A percentile compares a stretch with the other conserved stretches of the same genome.
Conservation (phyloP, 768 basidiomycete genomes). For the Tubosaeta sp. region DNA sequence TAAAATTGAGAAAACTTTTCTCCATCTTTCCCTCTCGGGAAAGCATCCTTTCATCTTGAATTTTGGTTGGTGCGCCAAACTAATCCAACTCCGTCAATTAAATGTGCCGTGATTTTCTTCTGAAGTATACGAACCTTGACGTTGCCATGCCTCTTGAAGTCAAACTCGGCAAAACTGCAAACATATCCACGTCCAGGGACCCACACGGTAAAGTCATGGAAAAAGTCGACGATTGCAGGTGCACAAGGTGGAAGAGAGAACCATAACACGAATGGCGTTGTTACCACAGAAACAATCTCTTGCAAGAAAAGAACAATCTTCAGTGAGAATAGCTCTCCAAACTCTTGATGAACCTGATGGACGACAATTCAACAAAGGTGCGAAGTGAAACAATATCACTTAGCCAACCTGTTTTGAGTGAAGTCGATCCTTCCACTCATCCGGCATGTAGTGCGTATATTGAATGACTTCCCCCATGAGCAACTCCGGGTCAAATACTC, state of each 20-base stretch:
- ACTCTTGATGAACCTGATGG: slow-evolving; percentile 81
- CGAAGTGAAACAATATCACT: neutral
- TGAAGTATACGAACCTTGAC: slow-evolving; percentile 55
- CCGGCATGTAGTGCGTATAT: slow-evolving; percentile 95
- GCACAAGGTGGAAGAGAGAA: slow-evolving; percentile 88
- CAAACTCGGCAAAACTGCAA: slow-evolving; percentile 97
- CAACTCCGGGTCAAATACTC: slow-evolving; percentile 90
- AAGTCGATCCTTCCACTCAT: slow-evolving; percentile 82
- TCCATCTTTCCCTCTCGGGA: slow-evolving; percentile 98
- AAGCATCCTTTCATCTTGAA: slow-evolving; percentile 68
- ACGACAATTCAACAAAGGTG: neutral
- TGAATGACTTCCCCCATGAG: slow-evolving; percentile 90
- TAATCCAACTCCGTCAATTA: slow-evolving; percentile 24
- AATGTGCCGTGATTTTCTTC: neutral
- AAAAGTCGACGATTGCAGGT: slow-evolving; percentile 92
- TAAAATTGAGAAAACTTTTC: slow-evolving; percentile 94
- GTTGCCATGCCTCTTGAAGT: slow-evolving; percentile 93
- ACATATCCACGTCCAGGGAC: slow-evolving; percentile 96
- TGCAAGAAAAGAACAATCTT: slow-evolving; percentile 84
- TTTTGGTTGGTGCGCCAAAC: slow-evolving; percentile 81
- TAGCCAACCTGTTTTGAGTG: slow-evolving; percentile 77
- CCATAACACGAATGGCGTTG: slow-evolving; percentile 94
- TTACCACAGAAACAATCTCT: slow-evolving; percentile 85
- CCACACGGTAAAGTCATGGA: slow-evolving; percentile 96
- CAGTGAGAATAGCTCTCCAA: slow-evolving; percentile 90